Base-by-base conservation (phyloP, 2,329 filamentous ascomycete species). In the Neopestalotiopsis sp. region DNA sequence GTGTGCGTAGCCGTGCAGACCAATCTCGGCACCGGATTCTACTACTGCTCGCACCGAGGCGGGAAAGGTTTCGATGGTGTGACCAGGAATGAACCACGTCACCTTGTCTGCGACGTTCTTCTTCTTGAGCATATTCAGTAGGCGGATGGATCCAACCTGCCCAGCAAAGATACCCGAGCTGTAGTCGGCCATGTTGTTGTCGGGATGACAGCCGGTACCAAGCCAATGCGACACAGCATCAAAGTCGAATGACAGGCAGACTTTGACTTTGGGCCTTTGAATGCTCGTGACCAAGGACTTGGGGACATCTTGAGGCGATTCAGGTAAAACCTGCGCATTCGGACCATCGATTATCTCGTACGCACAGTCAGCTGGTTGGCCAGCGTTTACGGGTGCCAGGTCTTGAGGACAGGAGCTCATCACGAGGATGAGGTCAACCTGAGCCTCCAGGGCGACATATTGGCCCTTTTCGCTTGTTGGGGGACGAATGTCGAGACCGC, bases 361-460 rank as follows among this genome's bases (percentile, higher is more conserved):
- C 49, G 75, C 74, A 70, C 76, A 78, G 69, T 82, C 80, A 2
- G 73, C 76, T 4, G 80, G 80, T 65, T 72, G 70, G n/a, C 76
- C 77, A 34, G 70, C 77, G 69, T 82, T 82, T 34, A 81, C 78
- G 0, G 76, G 76, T 1, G 73, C 74, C 62, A 83, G 71, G 73
- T 83, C 81, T 70, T 83, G 80, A 0, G 81, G 81, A 75, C 82
- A 84, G 12, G 80, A 74, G 70, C 80, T 82, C 78, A 82, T 81
- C 30, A 81, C 80, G 13, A 82, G 72, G 30, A 83, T 71, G 20
- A 79, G 74, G 69, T 81, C 77, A n/a, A 71, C 72, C 67, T 81
- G 74, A 20, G 80, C 81, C 64, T 74, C 73, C 17, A 83, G 73
- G 13, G 70, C 71, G 38, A 83, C 78, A 66, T 72, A 78, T 63